Percentiles rank a stretch among this genome's conserved stretches.
These are phyloP conservation scores for Neurospora tetrasperma DNA, from an alignment of 495 filamentous ascomycete genomes.

Conservation along the genomic window DNA sequence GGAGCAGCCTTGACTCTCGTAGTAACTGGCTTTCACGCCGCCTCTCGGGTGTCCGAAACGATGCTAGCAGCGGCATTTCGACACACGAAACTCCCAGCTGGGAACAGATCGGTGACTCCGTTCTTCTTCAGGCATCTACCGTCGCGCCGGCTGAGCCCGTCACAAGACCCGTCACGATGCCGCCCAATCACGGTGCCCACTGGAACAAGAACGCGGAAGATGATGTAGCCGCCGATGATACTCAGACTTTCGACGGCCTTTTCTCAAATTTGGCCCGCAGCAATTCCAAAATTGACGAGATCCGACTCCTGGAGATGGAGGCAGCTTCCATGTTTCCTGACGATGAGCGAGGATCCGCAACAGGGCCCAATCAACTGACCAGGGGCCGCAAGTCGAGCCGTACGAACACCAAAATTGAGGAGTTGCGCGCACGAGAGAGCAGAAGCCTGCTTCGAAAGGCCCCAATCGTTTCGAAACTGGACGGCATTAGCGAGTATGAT, in stretches of 20 bases:
- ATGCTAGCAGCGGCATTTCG: conserved; percentile 1
- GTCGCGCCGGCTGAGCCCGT: conserved; percentile 17
- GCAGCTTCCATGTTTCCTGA: conserved; percentile 16
- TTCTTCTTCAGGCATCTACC: conserved; percentile 17
- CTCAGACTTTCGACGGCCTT: conserved; percentile 53
- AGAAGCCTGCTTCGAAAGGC: conserved; percentile 46
- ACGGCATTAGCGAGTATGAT: conserved; percentile 45
- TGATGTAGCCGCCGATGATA: conserved; percentile 54
- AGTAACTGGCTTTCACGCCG: conserved; percentile 16
- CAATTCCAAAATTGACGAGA: conserved; percentile 40
- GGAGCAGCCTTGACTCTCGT: conserved; percentile 18
- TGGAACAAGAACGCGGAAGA: conserved; percentile 43
- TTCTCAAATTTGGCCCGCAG: conserved; percentile 33
- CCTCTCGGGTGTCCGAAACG: conserved; percentile 14
- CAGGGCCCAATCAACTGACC: neutral
- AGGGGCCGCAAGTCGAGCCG: conserved; percentile 12
- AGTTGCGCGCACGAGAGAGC: conserved; percentile 48
- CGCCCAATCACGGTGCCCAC: conserved; percentile 28
- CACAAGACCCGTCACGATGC: conserved; percentile 27
- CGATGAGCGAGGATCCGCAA: neutral
- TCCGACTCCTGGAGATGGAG: conserved; percentile 42
- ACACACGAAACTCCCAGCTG: conserved; percentile 1
- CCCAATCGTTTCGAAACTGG: conserved; percentile 48
- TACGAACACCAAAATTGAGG: conserved; percentile 37
- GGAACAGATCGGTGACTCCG: conserved; percentile 23